Conservation (phyloP, 163 green algal species). For the Volvox carteri region DNA sequence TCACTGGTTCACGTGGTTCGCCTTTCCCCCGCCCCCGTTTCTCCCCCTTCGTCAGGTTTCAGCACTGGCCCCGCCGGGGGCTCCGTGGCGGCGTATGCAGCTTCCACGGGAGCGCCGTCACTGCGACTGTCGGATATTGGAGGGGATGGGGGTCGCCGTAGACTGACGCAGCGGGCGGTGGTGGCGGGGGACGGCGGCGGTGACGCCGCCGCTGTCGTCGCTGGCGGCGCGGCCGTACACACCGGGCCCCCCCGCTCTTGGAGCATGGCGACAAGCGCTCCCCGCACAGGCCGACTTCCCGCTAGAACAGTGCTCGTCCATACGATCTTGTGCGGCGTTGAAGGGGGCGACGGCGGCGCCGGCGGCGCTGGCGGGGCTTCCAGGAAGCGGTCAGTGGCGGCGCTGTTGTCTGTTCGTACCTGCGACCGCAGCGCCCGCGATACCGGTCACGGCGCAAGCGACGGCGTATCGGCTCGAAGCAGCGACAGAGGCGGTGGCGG, state of each 20-base stretch:
- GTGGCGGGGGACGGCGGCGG: background rate
- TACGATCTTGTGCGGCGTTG: too few species aligned
- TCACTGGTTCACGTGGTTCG: too few species aligned
- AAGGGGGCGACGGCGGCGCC: background rate
- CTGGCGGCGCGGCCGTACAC: too few species aligned
- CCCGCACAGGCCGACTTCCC: too few species aligned
- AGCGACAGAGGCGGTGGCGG: background rate
- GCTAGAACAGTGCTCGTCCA: too few species aligned
- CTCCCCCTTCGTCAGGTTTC: background rate
- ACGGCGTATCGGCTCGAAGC: background rate
- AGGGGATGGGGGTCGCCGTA: background rate
- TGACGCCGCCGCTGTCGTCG: background rate
- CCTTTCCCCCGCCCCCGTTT: too few species aligned
- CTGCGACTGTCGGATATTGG: background rate
- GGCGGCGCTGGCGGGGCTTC: background rate
- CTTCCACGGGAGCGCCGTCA: background rate
- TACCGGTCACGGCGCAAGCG: background rate
- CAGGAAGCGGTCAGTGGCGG: too few species aligned
- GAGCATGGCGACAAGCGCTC: too few species aligned
- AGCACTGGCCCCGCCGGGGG: background rate
- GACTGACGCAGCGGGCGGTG: background rate
- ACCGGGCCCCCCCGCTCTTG: too few species aligned
- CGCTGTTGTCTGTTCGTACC: too few species aligned
- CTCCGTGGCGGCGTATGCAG: background rate
- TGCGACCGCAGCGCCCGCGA: too few species aligned